A percentile compares a stretch with the other conserved stretches of the same genome.
phyloP scores from a whole-genome alignment of 2,329 filamentous ascomycete species.

The Colletotrichum sp. region DNA sequence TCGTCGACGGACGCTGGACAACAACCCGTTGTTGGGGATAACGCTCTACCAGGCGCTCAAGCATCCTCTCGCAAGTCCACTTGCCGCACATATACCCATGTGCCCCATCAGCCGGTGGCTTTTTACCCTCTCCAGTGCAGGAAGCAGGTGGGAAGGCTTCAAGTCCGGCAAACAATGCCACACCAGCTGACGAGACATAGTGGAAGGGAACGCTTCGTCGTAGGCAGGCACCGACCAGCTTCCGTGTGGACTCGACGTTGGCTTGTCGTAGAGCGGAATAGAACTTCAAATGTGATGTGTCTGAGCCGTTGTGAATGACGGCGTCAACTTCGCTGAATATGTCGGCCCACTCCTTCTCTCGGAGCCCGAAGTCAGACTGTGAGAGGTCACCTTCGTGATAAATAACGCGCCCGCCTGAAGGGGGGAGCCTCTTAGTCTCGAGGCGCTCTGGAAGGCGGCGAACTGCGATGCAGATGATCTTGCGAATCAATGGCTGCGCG shows the following conservation, averaged over 20 bases:
- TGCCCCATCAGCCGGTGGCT: neutral
- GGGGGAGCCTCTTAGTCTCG: neutral
- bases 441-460: neutral
- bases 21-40: neutral
- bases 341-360: neutral
- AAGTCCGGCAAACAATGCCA: neutral
- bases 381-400: slow-evolving; percentile 31
- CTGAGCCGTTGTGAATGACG: neutral
- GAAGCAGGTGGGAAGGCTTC: neutral
- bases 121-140: neutral
- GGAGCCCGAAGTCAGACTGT: neutral
- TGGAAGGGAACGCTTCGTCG: neutral
- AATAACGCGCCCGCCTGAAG: neutral
- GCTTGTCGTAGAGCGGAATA: neutral
- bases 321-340: neutral
- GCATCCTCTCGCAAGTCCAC: neutral
- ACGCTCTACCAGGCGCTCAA: neutral
- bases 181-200: neutral
- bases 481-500: neutral
- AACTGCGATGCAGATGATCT: neutral
- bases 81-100: neutral
- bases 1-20: neutral
- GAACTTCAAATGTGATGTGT: neutral
- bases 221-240: neutral
- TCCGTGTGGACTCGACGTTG: neutral